Percentiles rank a stretch among this genome's conserved stretches.
These are phyloP conservation scores for Rhizophora mangle DNA, from an alignment of 345 rosid species.

Conservation along the genomic window DNA sequence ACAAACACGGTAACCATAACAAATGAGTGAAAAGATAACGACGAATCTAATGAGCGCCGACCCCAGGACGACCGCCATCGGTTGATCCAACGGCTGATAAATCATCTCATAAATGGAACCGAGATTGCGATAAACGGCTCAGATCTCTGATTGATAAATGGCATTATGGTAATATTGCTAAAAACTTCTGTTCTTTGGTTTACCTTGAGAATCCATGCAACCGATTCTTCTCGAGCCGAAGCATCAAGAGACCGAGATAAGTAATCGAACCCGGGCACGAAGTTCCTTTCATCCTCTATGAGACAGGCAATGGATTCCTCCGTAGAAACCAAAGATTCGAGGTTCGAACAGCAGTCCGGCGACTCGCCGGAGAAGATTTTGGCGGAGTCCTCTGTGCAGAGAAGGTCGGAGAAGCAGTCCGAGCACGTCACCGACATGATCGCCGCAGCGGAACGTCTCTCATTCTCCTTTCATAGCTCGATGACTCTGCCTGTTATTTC, in stretches of 20 bases:
- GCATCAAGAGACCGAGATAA: constrained; percentile 75
- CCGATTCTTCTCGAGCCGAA: constrained; percentile 77
- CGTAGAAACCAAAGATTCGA: constrained; percentile 38
- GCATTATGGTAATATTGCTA: constrained; percentile 22
- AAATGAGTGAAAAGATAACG: not conserved
- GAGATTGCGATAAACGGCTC: not conserved
- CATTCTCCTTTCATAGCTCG: constrained; percentile 43
- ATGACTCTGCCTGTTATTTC: no score
- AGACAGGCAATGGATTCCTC: constrained; percentile 68
- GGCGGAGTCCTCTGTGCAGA: constrained; percentile 71
- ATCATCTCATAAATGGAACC: not conserved
- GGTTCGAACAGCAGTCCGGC: constrained; percentile 62
- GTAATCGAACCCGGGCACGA: constrained; percentile 88
- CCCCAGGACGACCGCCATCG: no score
- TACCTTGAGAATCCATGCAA: constrained; percentile 98
- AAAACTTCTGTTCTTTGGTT: not conserved
- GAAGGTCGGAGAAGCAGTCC: constrained; percentile 63
- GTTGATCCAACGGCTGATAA: constrained; percentile 12
- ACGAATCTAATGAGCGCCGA: not conserved
- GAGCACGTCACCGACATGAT: constrained; percentile 57
- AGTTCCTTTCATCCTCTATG: constrained; percentile 67
- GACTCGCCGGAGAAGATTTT: constrained; percentile 59
- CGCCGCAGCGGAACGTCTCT: constrained; percentile 18
- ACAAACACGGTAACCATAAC: constrained; percentile 12
- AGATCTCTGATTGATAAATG: not conserved